These are phyloP conservation scores for Aspergillus sclerotiicarbonarius DNA, from an alignment of 495 filamentous ascomycete species.

Conservation along the genomic window DNA sequence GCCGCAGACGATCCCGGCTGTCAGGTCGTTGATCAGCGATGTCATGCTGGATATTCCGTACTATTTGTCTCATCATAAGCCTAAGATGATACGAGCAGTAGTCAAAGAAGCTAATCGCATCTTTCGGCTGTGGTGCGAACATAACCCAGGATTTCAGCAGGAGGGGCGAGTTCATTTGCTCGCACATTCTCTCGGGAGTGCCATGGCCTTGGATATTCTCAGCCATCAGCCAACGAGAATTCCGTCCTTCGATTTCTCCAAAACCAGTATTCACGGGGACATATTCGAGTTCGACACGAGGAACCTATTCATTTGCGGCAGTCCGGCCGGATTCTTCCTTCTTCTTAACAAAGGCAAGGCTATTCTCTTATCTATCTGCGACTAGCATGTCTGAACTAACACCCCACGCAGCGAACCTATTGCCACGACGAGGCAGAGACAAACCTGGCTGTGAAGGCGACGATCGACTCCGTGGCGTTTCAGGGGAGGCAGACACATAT, in stretches of 20 bases:
- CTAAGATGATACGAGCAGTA: constrained; percentile 88
- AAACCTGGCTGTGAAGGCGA: constrained; percentile 74
- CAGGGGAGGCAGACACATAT: constrained; percentile 72
- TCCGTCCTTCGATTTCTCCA: constrained; percentile 54
- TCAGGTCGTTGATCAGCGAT: constrained; percentile 87
- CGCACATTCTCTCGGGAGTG: constrained; percentile 89
- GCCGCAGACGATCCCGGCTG: constrained; percentile 80
- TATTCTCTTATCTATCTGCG: not conserved
- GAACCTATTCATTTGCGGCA: constrained; percentile 88
- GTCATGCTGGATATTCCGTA: constrained; percentile 98
- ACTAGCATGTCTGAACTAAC: constrained; percentile 8
- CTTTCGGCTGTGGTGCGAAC: constrained; percentile 86
- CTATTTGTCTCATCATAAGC: constrained; percentile 92
- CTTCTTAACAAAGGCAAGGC: constrained; percentile 70
- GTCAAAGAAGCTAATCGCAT: constrained; percentile 91
- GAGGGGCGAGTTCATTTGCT: constrained; percentile 85
- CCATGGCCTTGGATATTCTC: constrained; percentile 89
- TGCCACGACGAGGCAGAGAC: constrained; percentile 70
- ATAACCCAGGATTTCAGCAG: constrained; percentile 83
- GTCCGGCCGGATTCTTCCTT: constrained; percentile 89
- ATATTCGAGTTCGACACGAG: constrained; percentile 89
- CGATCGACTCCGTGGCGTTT: constrained; percentile 60
- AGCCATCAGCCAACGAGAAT: constrained; percentile 77
- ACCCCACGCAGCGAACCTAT: constrained; percentile 53
- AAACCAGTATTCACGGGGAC: constrained; percentile 48